phyloP scores from a whole-genome alignment of 2,329 filamentous ascomycete genomes.

The Fusarium buharicum region DNA sequence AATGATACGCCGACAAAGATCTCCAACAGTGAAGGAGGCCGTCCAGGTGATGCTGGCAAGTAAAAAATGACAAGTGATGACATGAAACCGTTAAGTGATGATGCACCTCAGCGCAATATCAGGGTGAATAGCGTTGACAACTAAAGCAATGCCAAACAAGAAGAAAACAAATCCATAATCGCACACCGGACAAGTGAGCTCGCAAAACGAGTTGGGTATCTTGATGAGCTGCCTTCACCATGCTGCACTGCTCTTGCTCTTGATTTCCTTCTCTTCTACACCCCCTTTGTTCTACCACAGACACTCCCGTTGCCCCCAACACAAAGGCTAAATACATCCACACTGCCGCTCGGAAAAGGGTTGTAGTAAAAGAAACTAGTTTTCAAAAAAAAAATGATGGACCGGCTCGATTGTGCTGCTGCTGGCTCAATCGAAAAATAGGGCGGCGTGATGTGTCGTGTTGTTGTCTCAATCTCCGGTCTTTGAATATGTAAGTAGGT shows the following conservation, averaged over 20 bases:
- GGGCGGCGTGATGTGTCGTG: constrained; percentile 24
- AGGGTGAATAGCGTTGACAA: constrained; percentile 23
- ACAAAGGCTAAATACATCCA: constrained; percentile 28
- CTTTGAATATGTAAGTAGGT: constrained; percentile 41
- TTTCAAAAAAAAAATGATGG: constrained; percentile 26
- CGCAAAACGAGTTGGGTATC: constrained; percentile 55
- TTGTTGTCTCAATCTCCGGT: constrained; percentile 40
- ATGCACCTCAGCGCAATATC: constrained; percentile 30
- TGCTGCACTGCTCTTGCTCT: constrained; percentile 40
- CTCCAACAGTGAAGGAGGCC: constrained; percentile 4
- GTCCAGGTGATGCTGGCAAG: constrained; percentile 17
- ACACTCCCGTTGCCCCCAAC: constrained; percentile 18
- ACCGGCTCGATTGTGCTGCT: constrained; percentile 37
- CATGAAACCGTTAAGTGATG: constrained; percentile 30
- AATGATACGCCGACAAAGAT: constrained; percentile 9
- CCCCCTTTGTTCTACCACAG: constrained; percentile 13
- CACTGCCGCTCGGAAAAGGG: constrained; percentile 24
- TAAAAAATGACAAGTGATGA: constrained; percentile 30
- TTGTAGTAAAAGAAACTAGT: constrained; percentile 26
- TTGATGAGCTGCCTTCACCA: constrained; percentile 49
- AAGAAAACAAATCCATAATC: constrained; percentile 45
- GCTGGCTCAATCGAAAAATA: constrained; percentile 42
- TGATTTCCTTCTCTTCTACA: constrained; percentile 36
- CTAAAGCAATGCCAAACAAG: constrained; percentile 38
- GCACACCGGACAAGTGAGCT: constrained; percentile 52